Conservation (phyloP, 192 early-diverging fungal genomes). For the Neocallimastix lanati region DNA sequence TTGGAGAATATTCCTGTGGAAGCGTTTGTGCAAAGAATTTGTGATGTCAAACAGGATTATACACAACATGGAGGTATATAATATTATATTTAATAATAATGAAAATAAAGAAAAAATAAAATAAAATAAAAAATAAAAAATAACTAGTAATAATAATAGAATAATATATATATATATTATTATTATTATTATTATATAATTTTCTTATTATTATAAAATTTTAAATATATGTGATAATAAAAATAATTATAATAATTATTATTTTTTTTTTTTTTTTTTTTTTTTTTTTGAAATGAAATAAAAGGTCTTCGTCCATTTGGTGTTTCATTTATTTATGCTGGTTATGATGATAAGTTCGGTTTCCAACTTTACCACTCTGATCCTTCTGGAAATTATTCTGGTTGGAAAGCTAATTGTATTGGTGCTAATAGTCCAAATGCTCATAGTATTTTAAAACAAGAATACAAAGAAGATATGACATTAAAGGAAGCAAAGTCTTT, state of each 20-base stretch:
- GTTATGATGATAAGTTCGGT: constrained; percentile 71
- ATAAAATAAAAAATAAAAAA: not conserved
- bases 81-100: not conserved
- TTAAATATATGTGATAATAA: too few relatives aligned
- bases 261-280: too few relatives aligned
- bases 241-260: too few relatives aligned
- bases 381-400: constrained; percentile 95
- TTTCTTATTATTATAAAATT: too few relatives aligned
- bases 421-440: constrained; percentile 85
- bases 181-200: not conserved
- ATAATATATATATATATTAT: not conserved
- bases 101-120: not conserved
- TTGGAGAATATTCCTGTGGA: constrained; percentile 86
- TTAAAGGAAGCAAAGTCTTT: constrained; percentile 79
- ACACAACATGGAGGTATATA: constrained; percentile 75
- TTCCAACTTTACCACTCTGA: constrained; percentile 98
- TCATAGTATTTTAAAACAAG: constrained; percentile 83
- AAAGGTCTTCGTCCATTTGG: constrained; percentile 91
- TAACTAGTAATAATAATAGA: not conserved
- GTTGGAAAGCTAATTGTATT: constrained; percentile 97
- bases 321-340: constrained; percentile 93
- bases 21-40: constrained; percentile 82
- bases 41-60: constrained; percentile 96
- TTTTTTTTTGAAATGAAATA: not conserved
- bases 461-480: constrained; percentile 76